Evolutionary conservation across 345 rosid species (phyloP).

Genomic region (Acer yangbiense): DNA sequence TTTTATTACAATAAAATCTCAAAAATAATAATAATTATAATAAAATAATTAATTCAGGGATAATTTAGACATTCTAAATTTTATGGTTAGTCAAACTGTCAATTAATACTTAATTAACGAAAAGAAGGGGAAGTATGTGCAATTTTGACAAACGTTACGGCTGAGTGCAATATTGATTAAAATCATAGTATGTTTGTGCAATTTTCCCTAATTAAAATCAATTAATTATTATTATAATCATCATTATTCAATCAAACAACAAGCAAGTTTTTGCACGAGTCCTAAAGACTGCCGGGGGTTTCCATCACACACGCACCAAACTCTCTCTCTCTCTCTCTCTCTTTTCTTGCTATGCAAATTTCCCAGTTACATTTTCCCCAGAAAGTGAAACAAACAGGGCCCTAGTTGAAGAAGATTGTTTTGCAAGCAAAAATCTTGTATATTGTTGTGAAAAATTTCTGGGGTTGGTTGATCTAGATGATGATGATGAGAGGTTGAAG

Average conservation of each 20-base stretch:
- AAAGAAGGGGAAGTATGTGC: too few relatives aligned
- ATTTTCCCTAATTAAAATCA: neutral
- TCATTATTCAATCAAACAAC: conserved; percentile 15
- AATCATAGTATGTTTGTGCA: too few relatives aligned
- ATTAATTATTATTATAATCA: neutral
- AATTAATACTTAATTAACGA: too few relatives aligned
- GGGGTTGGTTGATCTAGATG: conserved; percentile 18
- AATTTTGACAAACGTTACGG: too few relatives aligned
- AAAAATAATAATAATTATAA: too few relatives aligned
- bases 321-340: neutral
- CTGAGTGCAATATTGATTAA: too few relatives aligned
- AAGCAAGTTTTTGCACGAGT: conserved; percentile 1
- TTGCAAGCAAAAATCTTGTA: neutral
- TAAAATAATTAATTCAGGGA: too few relatives aligned
- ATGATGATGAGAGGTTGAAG: neutral
- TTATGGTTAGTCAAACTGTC: too few relatives aligned
- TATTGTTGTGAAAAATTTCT: neutral
- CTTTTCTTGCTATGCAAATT: neutral
- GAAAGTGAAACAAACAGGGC: neutral
- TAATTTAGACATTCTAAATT: too few relatives aligned
- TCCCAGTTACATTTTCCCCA: neutral
- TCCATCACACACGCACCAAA: neutral
- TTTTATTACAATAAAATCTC: too few relatives aligned
- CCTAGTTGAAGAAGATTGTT: neutral
- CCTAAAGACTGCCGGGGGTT: conserved; percentile 5